Base-by-base conservation (phyloP, 2,329 filamentous ascomycete species). In the Xylariaceae sp. region DNA sequence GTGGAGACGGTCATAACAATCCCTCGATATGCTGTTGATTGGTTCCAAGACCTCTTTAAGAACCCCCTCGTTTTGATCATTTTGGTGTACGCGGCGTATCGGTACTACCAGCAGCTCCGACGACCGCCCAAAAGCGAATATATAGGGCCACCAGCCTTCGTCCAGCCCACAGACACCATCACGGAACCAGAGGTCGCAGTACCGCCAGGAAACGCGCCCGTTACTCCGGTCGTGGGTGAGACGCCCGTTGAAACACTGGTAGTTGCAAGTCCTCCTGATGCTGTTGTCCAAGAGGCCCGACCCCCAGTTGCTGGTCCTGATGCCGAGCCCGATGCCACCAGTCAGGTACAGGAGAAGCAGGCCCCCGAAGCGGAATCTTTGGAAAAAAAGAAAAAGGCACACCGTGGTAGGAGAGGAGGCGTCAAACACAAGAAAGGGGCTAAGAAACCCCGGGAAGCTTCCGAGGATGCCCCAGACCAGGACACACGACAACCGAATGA, bases 381-480 rank as follows among this genome's bases (percentile, higher is more conserved):
- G 4, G 70, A 73, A 12, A 68, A 67, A 43, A 81, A 83, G 57
- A 85, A 83, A 56, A 85, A 83, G 57, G 71, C 76, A 0, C 81
- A 84, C 39, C 72, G 84, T 39, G 85, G 85, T 3, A 73, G 77
- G n/a, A 74, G 85, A 33, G 85, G 83, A 15, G 84, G 85, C 2
- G 74, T 76, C 13, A 81, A 83, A 57, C 79, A 83, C 43, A 75
- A 77, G 46, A 76, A 76, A 43, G 81, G 76, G 48, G 70, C 68
- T 11, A 71, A 72, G 39, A 67, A 68, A 31, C 73, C 76, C 44
- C 61, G 71, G 13, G 69, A 79, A 11, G 62, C 64, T 2, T 73
- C 74, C 0, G 65, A 67, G 34, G 70, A 69, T 3, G 65, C 68
- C 12, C 70, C 67, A 9, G 74, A 76, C 31, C 70, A 70, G 3